Conservation (phyloP, 2,329 filamentous ascomycete genomes). For the Alternaria panax region DNA sequence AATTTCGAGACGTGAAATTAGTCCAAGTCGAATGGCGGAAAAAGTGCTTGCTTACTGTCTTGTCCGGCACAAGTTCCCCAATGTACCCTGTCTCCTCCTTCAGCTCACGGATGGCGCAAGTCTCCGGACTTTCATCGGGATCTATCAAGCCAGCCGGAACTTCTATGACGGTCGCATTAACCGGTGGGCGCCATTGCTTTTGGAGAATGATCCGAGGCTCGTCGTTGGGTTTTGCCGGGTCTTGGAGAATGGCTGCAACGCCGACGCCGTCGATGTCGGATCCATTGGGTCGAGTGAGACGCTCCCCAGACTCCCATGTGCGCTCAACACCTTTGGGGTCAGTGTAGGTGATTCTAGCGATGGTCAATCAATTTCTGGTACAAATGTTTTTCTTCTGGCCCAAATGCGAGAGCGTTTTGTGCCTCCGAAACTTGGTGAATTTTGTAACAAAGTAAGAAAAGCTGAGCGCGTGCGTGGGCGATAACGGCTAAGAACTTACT, state of each 20-base stretch:
- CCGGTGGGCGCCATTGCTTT: slow-evolving; percentile 67
- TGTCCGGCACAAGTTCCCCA: slow-evolving; percentile 52
- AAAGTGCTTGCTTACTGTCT: slow-evolving; percentile 7
- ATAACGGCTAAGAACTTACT: slow-evolving; percentile 34
- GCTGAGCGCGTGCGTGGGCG: neutral
- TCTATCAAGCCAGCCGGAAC: slow-evolving; percentile 70
- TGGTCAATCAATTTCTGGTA: slow-evolving; percentile 6
- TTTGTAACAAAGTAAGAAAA: neutral
- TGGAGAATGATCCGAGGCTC: slow-evolving; percentile 49
- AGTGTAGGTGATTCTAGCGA: slow-evolving; percentile 60
- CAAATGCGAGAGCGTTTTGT: neutral
- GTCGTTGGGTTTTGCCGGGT: slow-evolving; percentile 39
- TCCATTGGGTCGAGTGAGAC: slow-evolving; percentile 69
- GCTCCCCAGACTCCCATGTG: slow-evolving; percentile 76
- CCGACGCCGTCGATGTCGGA: slow-evolving; percentile 75
- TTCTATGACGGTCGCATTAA: slow-evolving; percentile 67
- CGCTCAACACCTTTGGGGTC: slow-evolving; percentile 67
- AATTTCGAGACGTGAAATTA: neutral
- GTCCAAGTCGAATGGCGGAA: neutral
- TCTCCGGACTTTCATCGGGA: slow-evolving; percentile 63
- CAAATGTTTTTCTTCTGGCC: neutral
- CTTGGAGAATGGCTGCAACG: slow-evolving; percentile 70
- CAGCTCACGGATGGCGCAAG: slow-evolving; percentile 66
- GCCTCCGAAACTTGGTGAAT: neutral
- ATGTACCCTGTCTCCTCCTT: slow-evolving; percentile 71